Evolutionary conservation across 768 basidiomycete genomes (phyloP), one percentile per base, ranked within the genome.

Genomic region (Scleroderma bovista): DNA sequence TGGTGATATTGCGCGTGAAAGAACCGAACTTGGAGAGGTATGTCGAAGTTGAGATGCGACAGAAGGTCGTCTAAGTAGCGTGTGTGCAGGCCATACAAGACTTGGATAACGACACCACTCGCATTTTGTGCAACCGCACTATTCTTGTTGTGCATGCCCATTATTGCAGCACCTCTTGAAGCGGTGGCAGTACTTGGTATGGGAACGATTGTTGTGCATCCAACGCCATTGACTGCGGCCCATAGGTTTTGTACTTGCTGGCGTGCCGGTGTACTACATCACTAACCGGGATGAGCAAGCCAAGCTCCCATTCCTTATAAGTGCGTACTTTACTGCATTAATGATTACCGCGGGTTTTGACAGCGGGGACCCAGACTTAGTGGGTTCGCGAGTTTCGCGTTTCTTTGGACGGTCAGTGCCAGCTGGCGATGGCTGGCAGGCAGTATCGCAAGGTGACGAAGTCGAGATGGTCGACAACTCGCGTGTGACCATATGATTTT

Each of bases 81-180:
- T n/a, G 19, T 53, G 33, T 16, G 26, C n/a, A 89, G 93, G 50
- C 95, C 95, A 2, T 98, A 98, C 64, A 88, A 81, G 60, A 88
- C 92, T 6, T 96, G 86, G 84, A 86, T 96, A 31, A 77, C 80
- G 33, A 97, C 95, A 0, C 95, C 95, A 2, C 72, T 97, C 26
- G 81, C 75, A 5, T 98, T 98, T 67, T 95, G 93, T 59, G 84
- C 77, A 29, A 91, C 93, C 39, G 51, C 54, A 5, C 26, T 62
- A 50, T 51, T 54, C 69, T 74, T 98, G 46, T 72, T 99, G 10
- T 87, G 85, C 59, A 95, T 99, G 91, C 93, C 94, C 2, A 75
- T 95, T 45, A 85, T 94, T 50, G 95, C 95, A 3, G 93, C 94
- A 19, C 95, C 95, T 7, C 70, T 84, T 13, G 87, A 95, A 64